Base-by-base conservation (phyloP, 495 filamentous ascomycete genomes). In the Oleoguttula mirabilis region DNA sequence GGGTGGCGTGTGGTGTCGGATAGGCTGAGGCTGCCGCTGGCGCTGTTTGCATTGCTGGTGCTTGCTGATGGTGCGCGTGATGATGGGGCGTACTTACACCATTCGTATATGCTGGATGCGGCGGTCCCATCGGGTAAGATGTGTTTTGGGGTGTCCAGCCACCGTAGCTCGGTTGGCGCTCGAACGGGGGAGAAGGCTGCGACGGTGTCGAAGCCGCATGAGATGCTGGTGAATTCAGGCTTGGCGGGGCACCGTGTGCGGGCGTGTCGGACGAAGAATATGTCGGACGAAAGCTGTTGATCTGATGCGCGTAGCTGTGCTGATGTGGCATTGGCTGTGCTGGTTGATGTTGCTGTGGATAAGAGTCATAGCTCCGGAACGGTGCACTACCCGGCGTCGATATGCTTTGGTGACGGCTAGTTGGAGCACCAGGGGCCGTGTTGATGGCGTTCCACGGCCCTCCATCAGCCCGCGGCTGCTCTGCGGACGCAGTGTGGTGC, bases 391-490 rank as follows among this genome's bases (percentile, higher is more conserved):
- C 51, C 10, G 42, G 20, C 3, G 41, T 32, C 22, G 36, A 36
- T 8, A 33, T n/a, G 25, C 43, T 28, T 32, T 30, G 4, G 22
- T 41, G 54, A 12, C 33, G 33, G 12, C 15, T 44, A 23, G 33
- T 21, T 10, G 31, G 16, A n/a, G 42, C 39, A 3, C 50, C 48
- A 28, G 46, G 43, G 5, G 42, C 35, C 11, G 41, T 48, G 36
- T 61, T 61, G 48, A 61, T 55, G 5, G 58, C 54, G 32, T 52
- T 57, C 56, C 56, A 61, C 3, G 47, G 39, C 15, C 51, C 56
- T 32, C 50, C 40, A 6, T 41, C 47, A 1, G 45, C 10, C 22
- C 31, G 39, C 6, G 39, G 24, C 7, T 19, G 47, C 17, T 61
- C 48, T 8, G 35, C 34, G 1, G 50, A 41, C 6, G 56, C 40